Percentiles rank a stretch among this genome's conserved stretches.
These are phyloP conservation scores for Stagonosporopsis vannaccii DNA, from an alignment of 2,329 filamentous ascomycete genomes.

Conservation along the genomic window DNA sequence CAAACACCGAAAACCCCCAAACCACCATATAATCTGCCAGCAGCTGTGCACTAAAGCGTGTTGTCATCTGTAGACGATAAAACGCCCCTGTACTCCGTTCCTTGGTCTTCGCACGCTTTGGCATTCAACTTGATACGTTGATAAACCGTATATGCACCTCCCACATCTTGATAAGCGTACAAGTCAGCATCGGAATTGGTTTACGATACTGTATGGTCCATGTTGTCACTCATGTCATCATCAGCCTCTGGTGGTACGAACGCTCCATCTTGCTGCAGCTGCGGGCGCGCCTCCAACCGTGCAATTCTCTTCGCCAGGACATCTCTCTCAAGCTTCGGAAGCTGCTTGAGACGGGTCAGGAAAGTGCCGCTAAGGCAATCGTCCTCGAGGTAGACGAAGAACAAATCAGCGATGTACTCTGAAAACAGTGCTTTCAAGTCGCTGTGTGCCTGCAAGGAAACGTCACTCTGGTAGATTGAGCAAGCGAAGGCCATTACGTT, in stretches of 20 bases:
- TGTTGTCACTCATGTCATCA: neutral
- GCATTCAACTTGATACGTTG: too few relatives aligned
- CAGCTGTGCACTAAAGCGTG: too few relatives aligned
- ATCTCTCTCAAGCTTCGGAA: conserved; percentile 29
- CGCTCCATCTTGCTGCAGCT: neutral
- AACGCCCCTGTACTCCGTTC: too few relatives aligned
- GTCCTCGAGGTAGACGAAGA: conserved; percentile 21
- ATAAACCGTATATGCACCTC: neutral
- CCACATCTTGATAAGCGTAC: neutral
- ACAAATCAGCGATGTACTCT: conserved; percentile 31
- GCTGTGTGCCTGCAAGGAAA: conserved; percentile 10
- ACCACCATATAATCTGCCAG: too few relatives aligned
- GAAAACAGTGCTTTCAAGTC: conserved; percentile 27
- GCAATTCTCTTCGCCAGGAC: conserved; percentile 2
- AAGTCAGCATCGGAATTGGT: neutral
- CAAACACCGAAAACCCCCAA: too few relatives aligned
- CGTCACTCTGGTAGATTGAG: conserved; percentile 22
- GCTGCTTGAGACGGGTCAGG: conserved; percentile 10
- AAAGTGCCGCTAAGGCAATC: conserved; percentile 19
- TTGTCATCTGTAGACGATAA: too few relatives aligned
- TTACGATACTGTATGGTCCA: neutral
- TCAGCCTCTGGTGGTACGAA: neutral
- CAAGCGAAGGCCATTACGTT: conserved; percentile 26
- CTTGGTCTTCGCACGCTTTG: too few relatives aligned
- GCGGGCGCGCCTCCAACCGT: neutral